Base-by-base conservation (phyloP, 2,329 filamentous ascomycete genomes). In the Cordyceps cateniannulata region DNA sequence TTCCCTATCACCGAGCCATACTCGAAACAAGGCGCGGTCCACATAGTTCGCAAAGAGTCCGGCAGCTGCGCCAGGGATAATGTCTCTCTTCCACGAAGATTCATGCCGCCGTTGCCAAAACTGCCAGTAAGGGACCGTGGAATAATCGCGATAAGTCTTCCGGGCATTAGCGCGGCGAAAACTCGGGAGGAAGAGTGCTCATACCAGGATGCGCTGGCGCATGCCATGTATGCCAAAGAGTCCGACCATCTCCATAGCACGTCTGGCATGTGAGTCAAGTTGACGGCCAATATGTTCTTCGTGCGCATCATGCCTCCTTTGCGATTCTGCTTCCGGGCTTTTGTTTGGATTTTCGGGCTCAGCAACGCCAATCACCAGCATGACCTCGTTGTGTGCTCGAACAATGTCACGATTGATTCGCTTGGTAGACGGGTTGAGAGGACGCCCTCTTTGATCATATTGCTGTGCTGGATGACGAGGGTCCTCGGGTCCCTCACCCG, bases 311-410 rank as follows among this genome's bases (percentile, higher is more conserved):
- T 83, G 80, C 12, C 75, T 72, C 16, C 72, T 70, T n/a, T 76
- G 72, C 2, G 73, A 70, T 45, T 79, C 76, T 7, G 71, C 68
- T 56, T 79, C 75, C 5, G 73, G 71, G 4, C 75, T 73, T 24
- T 72, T 68, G 4, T 67, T 66, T 8, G 71, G 71, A 55, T 77
- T 79, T 58, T 85, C 83, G 16, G 82, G 80, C 65, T 86, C 83
- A 9, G 83, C 83, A 5, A 85, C 83, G 5, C 83, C 83, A 44
- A 86, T 85, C 10, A 85, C 82, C 20, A 80, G 76, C 83, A 86
- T 86, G 3, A 86, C 83, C 64, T 86, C 83, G 64, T 86, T 86
- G 66, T 86, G 83, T 10, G 83, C 79, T 56, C 83, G 77, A 27
- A 86, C 81, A 35, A 85, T 78, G 62, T 83, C 79, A 53, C 79